phyloP scores from a whole-genome alignment of 805 yeast genomes.

The Tetrapisispora pingtungensis region DNA sequence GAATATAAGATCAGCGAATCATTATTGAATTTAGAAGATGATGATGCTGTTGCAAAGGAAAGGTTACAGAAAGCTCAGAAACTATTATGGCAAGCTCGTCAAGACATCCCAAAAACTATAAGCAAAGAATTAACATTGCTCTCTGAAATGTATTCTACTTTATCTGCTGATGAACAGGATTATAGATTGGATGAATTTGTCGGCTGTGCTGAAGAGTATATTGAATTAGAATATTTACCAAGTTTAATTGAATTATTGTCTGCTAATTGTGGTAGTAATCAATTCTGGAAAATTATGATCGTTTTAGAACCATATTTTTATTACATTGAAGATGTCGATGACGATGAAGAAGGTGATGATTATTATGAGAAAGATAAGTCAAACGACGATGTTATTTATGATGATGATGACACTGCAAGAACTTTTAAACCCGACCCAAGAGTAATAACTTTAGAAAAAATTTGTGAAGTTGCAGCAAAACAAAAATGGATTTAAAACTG shows the following conservation, averaged over 20 bases:
- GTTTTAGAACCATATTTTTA: conserved; percentile 30
- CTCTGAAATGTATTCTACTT: conserved; percentile 29
- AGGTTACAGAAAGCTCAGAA: conserved; percentile 26
- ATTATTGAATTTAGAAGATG: background rate
- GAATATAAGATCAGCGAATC: no score
- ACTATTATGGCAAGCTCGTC: conserved; percentile 27
- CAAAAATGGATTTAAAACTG: conserved; percentile 27
- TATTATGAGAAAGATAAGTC: conserved; percentile 4
- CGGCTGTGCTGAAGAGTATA: conserved; percentile 30
- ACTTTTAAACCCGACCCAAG: conserved; percentile 27
- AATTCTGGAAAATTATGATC: conserved; percentile 29
- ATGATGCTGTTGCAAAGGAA: conserved; percentile 17
- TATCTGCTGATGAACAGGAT: conserved; percentile 31
- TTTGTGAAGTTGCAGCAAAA: conserved; percentile 30
- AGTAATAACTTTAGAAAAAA: conserved; percentile 29
- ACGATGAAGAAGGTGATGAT: conserved; percentile 10
- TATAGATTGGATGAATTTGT: conserved; percentile 30
- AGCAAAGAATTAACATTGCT: conserved; percentile 27
- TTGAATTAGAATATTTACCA: conserved; percentile 28
- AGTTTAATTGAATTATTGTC: conserved; percentile 25
- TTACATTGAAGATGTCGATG: conserved; percentile 28
- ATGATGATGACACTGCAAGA: conserved; percentile 6
- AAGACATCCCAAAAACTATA: conserved; percentile 29
- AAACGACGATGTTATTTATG: conserved; percentile 1
- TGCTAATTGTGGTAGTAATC: conserved; percentile 20